Evolutionary conservation across 2,329 filamentous ascomycete genomes (phyloP), one percentile per base, ranked within the genome.

Genomic region (Epichloe gansuensis): DNA sequence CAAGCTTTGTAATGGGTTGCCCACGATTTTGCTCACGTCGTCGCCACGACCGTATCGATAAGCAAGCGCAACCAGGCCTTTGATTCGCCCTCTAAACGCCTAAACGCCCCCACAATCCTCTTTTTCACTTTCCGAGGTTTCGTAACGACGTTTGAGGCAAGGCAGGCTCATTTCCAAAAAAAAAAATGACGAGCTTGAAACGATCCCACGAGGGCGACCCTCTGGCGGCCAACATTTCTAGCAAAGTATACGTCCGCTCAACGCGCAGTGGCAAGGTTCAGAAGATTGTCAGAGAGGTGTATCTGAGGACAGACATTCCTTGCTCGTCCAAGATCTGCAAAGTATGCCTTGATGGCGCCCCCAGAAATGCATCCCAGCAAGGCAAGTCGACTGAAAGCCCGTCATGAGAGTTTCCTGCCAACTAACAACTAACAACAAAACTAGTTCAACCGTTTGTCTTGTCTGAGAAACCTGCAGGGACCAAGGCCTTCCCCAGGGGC

Each of bases 211-310:
- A 73, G 28, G 67, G 71, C 28, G 78, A 81, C 52, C 70, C 77
- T 11, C 66, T 74, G 55, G 77, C 83, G 34, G 75, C 84, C 46
- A 95, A 86, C 65, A 85, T 97, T 58, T 91, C 90, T 35, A 96
- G 86, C 79, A 98, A 97, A 73, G 83, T 94, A 62, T 98, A 94
- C 66, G 88, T 98, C 58, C 82, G 93, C 55, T 96, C 93, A 28
- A 95, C 91, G 47, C 91, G 88, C 70, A 93, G 83, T 69, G 93
- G 93, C 69, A 96, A 96, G 74, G 91, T 97, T 55, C 93, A 97
- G 70, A 98, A 98, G 77, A 94, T 98, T 64, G 93, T 98, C 59
- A 83, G 91, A 63, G 93, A 98, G 74, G 79, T 97, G 57, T 98
- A 98, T 70, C 77, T 98, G 56, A 83, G 93, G 68, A 88, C 91